These are phyloP conservation scores for Effrenium voratum DNA, from an alignment of 73 alveolate genomes.

Conservation along the genomic window DNA sequence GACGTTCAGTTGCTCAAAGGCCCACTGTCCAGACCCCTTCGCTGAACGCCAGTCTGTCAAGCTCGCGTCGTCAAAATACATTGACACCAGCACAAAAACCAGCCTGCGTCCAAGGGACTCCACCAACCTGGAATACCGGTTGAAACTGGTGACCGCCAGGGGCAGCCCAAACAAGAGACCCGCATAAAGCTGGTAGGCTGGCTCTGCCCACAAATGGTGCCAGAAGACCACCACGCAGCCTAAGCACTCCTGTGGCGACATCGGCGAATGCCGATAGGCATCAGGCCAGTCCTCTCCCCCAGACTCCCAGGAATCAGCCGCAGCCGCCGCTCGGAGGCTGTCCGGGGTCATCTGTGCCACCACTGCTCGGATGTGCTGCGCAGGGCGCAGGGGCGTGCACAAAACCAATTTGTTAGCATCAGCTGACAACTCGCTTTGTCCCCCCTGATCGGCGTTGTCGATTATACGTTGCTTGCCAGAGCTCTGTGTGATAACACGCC, in stretches of 20 bases:
- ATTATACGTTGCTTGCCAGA: slow-evolving; percentile 26
- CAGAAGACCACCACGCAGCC: slow-evolving; percentile 17
- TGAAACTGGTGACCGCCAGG: too few species aligned
- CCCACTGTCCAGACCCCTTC: too few species aligned
- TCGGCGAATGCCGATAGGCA: not conserved
- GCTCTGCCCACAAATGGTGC: not conserved
- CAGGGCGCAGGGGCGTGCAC: not conserved
- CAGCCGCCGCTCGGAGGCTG: not conserved
- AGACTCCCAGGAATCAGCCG: not conserved
- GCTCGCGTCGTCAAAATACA: too few species aligned
- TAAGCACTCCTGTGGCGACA: not conserved
- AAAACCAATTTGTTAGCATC: not conserved
- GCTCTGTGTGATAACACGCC: not conserved
- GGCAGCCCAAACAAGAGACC: too few species aligned
- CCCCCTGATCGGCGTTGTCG: slow-evolving; percentile 12
- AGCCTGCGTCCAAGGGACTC: too few species aligned
- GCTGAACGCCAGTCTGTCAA: too few species aligned
- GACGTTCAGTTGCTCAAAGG: too few species aligned
- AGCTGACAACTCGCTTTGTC: not conserved
- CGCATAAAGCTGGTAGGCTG: not conserved
- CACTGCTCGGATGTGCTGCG: too few species aligned
- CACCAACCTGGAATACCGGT: too few species aligned
- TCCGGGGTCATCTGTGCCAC: not conserved
- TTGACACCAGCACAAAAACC: too few species aligned
- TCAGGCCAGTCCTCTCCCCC: not conserved